Base-by-base conservation (phyloP, 371 early-diverging fungal species). In the Rhizopus stolonifer region DNA sequence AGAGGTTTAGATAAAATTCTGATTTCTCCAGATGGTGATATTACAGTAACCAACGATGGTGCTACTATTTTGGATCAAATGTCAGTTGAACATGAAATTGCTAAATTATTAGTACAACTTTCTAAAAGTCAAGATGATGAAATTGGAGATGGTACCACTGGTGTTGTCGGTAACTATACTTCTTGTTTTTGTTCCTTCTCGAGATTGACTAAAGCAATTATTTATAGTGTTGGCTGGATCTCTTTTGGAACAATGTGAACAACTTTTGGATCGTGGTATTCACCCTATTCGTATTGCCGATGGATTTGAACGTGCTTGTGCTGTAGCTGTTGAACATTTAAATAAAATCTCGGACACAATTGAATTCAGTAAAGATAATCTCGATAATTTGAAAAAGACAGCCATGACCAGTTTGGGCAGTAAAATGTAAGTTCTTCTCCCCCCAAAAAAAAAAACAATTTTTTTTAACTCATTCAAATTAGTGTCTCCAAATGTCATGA, bases 61-160 rank as follows among this genome's bases (percentile, higher is more conserved):
- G 99, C 99, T n/a, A 99, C 99, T 13, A 99, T 99, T 70, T 80
- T 99, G 56, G 82, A 87, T 67, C 92, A 98, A 69, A 99, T 99
- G 99, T 94, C 96, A 42, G 97, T 99, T 33, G 94, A 97, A 61
- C 98, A 99, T 76, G 98, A 99, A 72, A 97, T 99, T 64, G 98
- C 99, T 18, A 96, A 95, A 74, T 84, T 99, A 19, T 76, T 99
- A 49, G 98, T 99, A 14, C 96, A 99, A 74, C 80, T 99, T 46
- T 96, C 96, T 53, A 91, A 96, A 79, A 88, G 94, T 55, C 99
- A 99, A 82, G 99, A 99, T 80, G 97, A 99, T 65, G 99, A 99
- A 80, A 97, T 99, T 72, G 99, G 99, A 55, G 99, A 99, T 78
- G 99, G 99, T 52, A 99, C 99, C 26, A 99, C 99, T 14, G 95